A percentile compares a stretch with the other conserved stretches of the same genome.
Evolutionary conservation across 2,329 filamentous ascomycete genomes (phyloP).

Genomic region (Epicoccum nigrum): DNA sequence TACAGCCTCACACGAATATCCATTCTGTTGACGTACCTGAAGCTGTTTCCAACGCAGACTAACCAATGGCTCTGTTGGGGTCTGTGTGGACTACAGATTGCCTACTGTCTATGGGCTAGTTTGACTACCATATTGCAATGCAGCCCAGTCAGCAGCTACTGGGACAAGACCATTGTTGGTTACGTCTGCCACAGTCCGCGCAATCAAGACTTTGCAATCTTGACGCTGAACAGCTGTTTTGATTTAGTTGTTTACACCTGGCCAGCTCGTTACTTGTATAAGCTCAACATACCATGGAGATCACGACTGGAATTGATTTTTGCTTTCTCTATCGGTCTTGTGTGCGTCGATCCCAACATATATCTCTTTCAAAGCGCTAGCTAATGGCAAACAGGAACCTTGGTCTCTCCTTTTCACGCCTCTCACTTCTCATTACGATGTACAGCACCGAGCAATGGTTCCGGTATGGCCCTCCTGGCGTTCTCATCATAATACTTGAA

Average conservation of each 20-base stretch:
- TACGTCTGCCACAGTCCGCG: conserved; percentile 15
- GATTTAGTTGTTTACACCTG: conserved; percentile 26
- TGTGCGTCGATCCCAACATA: conserved; percentile 4
- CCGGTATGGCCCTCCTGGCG: conserved; percentile 15
- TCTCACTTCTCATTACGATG: conserved; percentile 17
- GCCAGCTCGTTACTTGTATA: conserved; percentile 27
- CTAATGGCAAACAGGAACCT: conserved; percentile 9
- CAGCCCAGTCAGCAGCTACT: conserved; percentile 16
- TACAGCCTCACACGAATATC: conserved; percentile 18
- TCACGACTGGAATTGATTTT: conserved; percentile 18
- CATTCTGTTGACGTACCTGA: conserved; percentile 19
- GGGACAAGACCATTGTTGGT: conserved; percentile 9
- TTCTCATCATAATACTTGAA: conserved; percentile 18
- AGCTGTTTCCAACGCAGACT: conserved; percentile 19
- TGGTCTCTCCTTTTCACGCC: conserved; percentile 13
- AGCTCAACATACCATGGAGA: conserved; percentile 21
- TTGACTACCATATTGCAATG: conserved; percentile 13
- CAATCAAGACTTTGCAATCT: conserved; percentile 18
- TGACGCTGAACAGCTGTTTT: conserved; percentile 22
- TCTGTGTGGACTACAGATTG: conserved; percentile 10
- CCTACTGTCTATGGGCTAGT: conserved; percentile 8
- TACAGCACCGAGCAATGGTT: conserved; percentile 14
- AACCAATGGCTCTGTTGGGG: conserved; percentile 22
- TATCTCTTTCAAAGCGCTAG: background rate
- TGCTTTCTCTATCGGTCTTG: conserved; percentile 21